Conservation (phyloP, 2,329 filamentous ascomycete genomes). For the Pestalotiopsis fici region DNA sequence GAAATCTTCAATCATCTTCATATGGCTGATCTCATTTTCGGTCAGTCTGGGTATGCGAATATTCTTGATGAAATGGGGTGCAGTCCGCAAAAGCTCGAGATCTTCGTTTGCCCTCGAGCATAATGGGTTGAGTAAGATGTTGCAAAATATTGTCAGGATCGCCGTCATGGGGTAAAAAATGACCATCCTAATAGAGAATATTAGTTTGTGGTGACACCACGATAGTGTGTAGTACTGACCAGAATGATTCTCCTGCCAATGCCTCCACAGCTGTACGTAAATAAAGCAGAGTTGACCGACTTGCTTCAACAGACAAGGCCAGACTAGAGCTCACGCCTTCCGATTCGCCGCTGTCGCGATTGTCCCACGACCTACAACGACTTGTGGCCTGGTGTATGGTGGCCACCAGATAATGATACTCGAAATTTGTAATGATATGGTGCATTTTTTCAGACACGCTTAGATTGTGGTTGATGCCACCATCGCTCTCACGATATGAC, state of each 20-base stretch:
- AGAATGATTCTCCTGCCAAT: constrained; percentile 49
- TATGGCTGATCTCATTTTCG: constrained; percentile 34
- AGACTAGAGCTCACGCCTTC: constrained; percentile 53
- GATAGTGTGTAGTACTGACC: constrained; percentile 33
- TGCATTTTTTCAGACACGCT: constrained; percentile 42
- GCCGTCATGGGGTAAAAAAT: constrained; percentile 59
- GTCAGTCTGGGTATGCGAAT: constrained; percentile 33
- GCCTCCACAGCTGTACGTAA: constrained; percentile 41
- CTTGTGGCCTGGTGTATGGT: constrained; percentile 57
- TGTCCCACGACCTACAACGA: constrained; percentile 44
- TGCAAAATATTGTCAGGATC: constrained; percentile 55
- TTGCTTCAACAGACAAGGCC: constrained; percentile 54
- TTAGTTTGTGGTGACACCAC: constrained; percentile 10
- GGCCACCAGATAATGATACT: constrained; percentile 57
- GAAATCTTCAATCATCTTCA: constrained; percentile 39
- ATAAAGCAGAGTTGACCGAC: constrained; percentile 54
- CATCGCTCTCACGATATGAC: constrained; percentile 31
- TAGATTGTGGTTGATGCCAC: constrained; percentile 10
- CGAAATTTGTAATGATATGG: constrained; percentile 48
- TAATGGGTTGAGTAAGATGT: constrained; percentile 49
- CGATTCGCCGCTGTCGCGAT: constrained; percentile 33
- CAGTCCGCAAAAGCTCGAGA: constrained; percentile 43
- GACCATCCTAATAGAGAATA: constrained; percentile 43
- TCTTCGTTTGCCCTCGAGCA: constrained; percentile 44
- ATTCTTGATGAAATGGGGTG: constrained; percentile 43